A percentile compares a stretch with the other conserved stretches of the same genome.
Conservation (phyloP, 1,139 yeast genomes). For the Zhuliangozyma blackwelliae region DNA sequence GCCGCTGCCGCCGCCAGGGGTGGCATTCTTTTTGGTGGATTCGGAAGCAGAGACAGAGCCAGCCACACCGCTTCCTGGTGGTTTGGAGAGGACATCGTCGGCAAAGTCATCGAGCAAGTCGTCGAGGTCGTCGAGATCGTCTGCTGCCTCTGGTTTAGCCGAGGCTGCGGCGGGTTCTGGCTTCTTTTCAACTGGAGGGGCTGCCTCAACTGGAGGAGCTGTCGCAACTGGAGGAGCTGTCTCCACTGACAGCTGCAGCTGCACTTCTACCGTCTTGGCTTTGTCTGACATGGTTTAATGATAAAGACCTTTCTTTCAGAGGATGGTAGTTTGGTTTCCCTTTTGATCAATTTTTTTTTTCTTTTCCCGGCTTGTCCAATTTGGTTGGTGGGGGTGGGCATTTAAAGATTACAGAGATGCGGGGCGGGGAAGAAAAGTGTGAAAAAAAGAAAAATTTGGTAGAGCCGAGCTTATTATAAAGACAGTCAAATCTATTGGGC, state of each 20-base stretch:
- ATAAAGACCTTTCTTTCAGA: no score
- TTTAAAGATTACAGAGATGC: no score
- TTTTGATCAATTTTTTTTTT: no score
- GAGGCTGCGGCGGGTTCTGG: slow-evolving; percentile 1
- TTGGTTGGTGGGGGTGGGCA: no score
- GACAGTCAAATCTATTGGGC: background rate
- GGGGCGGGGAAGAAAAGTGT: background rate
- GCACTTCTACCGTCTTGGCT: background rate
- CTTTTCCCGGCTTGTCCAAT: no score
- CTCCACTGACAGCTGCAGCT: background rate
- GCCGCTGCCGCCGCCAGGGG: slow-evolving; percentile 6
- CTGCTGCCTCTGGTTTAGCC: slow-evolving; percentile 19
- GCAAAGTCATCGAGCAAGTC: slow-evolving; percentile 75
- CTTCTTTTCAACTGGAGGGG: background rate
- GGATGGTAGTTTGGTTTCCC: no score
- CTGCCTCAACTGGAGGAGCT: background rate
- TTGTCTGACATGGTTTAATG: slow-evolving; percentile 3
- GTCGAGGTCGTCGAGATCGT: slow-evolving; percentile 70
- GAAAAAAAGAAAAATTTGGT: no score
- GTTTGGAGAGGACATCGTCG: slow-evolving; percentile 63
- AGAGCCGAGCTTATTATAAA: background rate
- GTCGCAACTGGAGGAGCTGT: background rate
- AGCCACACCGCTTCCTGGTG: slow-evolving; percentile 46
- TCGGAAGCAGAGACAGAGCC: no score
- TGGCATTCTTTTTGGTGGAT: background rate